Percentiles rank a stretch among this genome's conserved stretches.
Conservation (phyloP, 805 yeast species). For the Komagataella pseudopastoris region DNA sequence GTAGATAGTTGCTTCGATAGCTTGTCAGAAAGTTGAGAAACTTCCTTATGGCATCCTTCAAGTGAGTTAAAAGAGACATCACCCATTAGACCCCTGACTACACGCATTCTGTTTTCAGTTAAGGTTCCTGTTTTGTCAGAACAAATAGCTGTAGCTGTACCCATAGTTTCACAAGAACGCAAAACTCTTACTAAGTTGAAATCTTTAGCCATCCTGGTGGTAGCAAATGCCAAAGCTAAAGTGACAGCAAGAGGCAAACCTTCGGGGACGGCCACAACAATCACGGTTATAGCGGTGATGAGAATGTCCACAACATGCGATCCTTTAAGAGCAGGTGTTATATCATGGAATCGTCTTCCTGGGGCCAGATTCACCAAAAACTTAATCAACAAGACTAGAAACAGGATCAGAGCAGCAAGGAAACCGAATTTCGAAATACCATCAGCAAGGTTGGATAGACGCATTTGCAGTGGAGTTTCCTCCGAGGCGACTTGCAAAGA, state of each 20-base stretch:
- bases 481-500: constrained; percentile 66
- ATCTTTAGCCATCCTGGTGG: constrained; percentile 95
- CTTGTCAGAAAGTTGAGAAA: constrained; percentile 2
- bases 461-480: constrained; percentile 77
- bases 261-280: constrained; percentile 99
- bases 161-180: constrained; percentile 96
- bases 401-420: constrained; percentile 70
- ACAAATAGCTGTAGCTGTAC: constrained; percentile 94
- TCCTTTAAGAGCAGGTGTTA: constrained; percentile 65
- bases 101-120: constrained; percentile 88
- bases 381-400: constrained; percentile 65
- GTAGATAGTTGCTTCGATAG: constrained; percentile 22
- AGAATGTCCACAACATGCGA: constrained; percentile 71
- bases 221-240: constrained; percentile 91
- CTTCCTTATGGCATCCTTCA: neutral
- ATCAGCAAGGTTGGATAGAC: constrained; percentile 73
- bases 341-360: constrained; percentile 27
- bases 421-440: constrained; percentile 94
- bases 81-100: constrained; percentile 68
- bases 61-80: constrained; percentile 25
- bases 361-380: constrained; percentile 52
- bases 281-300: constrained; percentile 82
- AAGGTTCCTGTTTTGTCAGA: constrained; percentile 97
- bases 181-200: constrained; percentile 91
- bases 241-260: constrained; percentile 98